Conservation (phyloP, 805 yeast genomes). For the Lachancea quebecensis region DNA sequence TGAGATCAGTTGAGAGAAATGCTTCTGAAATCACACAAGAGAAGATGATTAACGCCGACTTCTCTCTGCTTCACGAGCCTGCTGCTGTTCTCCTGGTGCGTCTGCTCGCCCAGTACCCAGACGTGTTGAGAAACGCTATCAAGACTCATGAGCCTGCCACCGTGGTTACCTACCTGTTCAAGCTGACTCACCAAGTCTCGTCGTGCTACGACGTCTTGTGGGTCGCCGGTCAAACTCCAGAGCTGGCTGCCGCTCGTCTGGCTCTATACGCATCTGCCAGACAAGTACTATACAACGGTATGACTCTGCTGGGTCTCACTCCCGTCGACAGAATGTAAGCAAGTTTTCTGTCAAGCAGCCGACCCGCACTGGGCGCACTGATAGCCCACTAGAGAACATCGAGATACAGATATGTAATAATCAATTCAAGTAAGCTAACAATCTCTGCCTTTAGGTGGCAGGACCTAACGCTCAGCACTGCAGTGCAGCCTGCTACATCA, state of each 20-base stretch:
- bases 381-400: no score
- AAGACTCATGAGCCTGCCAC: conserved; percentile 90
- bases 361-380: no score
- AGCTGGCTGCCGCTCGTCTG: conserved; percentile 81
- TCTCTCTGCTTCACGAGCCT: conserved; percentile 58
- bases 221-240: conserved; percentile 93
- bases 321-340: conserved; percentile 96
- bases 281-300: conserved; percentile 84
- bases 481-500: no score
- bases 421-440: no score
- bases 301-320: conserved; percentile 82
- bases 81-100: conserved; percentile 68
- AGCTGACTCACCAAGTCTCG: conserved; percentile 86
- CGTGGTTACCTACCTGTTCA: conserved; percentile 87
- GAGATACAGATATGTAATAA: no score
- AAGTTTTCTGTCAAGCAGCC: neutral
- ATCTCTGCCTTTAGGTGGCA: no score
- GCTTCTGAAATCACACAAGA: conserved; percentile 43
- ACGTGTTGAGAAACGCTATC: conserved; percentile 72
- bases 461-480: no score
- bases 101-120: conserved; percentile 84
- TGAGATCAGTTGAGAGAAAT: conserved; percentile 89
- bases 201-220: conserved; percentile 93
- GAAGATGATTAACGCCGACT: conserved; percentile 45
- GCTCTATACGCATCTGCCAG: conserved; percentile 87